Base-by-base conservation (phyloP, 176 grass and related monocot species). In the Musa beccarii region DNA sequence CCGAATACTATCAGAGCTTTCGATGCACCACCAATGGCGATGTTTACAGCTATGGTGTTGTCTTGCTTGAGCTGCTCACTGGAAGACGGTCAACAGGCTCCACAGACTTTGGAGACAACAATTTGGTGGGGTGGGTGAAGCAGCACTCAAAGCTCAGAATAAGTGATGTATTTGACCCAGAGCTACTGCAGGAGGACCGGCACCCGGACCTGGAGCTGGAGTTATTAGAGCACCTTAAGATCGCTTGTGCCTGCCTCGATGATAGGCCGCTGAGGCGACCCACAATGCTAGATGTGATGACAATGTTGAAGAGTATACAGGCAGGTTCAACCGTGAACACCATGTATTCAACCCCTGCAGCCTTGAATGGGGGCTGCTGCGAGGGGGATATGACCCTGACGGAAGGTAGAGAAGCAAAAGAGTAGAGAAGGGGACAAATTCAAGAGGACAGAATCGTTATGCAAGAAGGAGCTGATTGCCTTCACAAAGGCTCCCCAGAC, bases 1-100 rank as follows among this genome's bases (percentile, higher is more conserved):
- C 79, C 14, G 79, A 80, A 69, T 80, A 80, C 59, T 80, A 65
- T 21, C 79, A 80, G 56, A 80, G 79, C 79, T 80, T 80, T 11
- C 34, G 55, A 20, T 80, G 79, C 79, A 80, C 69, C 79, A 80
- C 56, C 34, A 80, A 73, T 24, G 79, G 79, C 5, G 79, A 80
- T 73, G 79, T 80, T 1, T 80, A 80, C 22, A 80, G 79, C 79
- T 80, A 80, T 28, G 79, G 79, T 6, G 79, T 80, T 1, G 57
- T 80, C 55, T 64, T 80, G 79, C 79, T 80, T 1, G 79, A 80
- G 68, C 56, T 80, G 69, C 79, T 80, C 9, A 80, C 68, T 8
- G 79, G 79, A 22, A 52, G 69, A 21, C 79, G 50, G 34, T 59
- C 79, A 1, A 80, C 79, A 11, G 21, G 73, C 20, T 72, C 79